These are phyloP conservation scores for Aspergillus pseudoglaucus DNA, from an alignment of 2,329 filamentous ascomycete genomes.

Conservation along the genomic window DNA sequence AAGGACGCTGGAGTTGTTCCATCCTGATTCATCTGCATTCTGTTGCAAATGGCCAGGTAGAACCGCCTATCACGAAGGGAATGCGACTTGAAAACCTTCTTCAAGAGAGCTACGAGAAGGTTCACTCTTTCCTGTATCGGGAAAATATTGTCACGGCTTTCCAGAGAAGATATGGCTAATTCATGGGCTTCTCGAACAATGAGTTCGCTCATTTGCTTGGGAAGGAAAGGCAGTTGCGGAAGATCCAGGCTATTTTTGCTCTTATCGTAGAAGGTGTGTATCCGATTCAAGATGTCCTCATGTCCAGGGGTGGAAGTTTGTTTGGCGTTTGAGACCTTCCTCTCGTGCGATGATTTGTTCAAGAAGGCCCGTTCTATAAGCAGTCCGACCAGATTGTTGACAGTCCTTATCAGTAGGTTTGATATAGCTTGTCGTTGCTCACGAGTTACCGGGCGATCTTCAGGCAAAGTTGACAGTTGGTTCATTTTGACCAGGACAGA, in stretches of 20 bases:
- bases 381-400: constrained; percentile 23
- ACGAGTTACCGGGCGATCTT: constrained; percentile 6
- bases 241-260: constrained; percentile 65
- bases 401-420: constrained; percentile 21
- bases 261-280: constrained; percentile 61
- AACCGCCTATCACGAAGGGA: constrained; percentile 28
- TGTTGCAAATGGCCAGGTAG: constrained; percentile 27
- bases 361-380: constrained; percentile 45
- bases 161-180: constrained; percentile 27
- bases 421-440: constrained; percentile 16
- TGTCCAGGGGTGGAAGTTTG: constrained; percentile 11
- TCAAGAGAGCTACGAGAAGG: constrained; percentile 49
- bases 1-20: constrained; percentile 26
- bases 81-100: constrained; percentile 33
- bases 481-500: constrained; percentile 50
- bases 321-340: constrained; percentile 7
- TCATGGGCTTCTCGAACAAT: constrained; percentile 55
- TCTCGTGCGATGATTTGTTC: constrained; percentile 40
- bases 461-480: constrained; percentile 18
- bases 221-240: constrained; percentile 53
- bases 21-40: constrained; percentile 15
- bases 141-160: constrained; percentile 19
- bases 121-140: constrained; percentile 54
- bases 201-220: constrained; percentile 53
- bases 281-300: constrained; percentile 51